Conservation (phyloP, 305 asterid species). For the Stenogyne calaminthoides region DNA sequence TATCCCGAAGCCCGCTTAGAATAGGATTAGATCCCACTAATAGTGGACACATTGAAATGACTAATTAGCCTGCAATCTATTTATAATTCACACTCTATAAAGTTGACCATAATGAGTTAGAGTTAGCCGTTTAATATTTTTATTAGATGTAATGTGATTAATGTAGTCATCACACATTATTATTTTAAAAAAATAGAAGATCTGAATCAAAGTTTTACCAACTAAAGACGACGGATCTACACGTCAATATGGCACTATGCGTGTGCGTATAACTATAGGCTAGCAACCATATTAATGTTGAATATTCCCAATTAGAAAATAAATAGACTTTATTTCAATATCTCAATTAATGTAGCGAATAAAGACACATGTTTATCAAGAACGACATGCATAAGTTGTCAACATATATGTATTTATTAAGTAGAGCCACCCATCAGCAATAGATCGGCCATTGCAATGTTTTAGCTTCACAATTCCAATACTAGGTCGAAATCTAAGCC, state of each 20-base stretch:
- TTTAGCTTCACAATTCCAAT: neutral
- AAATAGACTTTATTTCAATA: neutral
- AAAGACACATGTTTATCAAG: neutral
- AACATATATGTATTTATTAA: neutral
- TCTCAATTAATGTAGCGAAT: neutral
- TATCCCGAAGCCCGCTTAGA: too few relatives aligned
- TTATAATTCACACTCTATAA: too few relatives aligned
- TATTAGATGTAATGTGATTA: too few relatives aligned
- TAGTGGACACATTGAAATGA: too few relatives aligned
- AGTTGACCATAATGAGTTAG: too few relatives aligned
- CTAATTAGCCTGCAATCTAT: too few relatives aligned
- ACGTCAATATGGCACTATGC: neutral
- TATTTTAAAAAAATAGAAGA: too few relatives aligned
- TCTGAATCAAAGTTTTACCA: neutral
- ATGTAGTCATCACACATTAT: too few relatives aligned
- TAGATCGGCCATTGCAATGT: neutral
- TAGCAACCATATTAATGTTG: neutral
- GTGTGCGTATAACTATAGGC: neutral
- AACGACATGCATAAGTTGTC: neutral
- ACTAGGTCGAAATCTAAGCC: neutral
- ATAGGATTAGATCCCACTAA: too few relatives aligned
- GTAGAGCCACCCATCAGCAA: neutral
- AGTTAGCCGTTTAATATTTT: too few relatives aligned
- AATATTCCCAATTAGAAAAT: neutral
- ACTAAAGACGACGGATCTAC: neutral